phyloP scores from a whole-genome alignment of 768 basidiomycete genomes.

The Dentipellis sp. region DNA sequence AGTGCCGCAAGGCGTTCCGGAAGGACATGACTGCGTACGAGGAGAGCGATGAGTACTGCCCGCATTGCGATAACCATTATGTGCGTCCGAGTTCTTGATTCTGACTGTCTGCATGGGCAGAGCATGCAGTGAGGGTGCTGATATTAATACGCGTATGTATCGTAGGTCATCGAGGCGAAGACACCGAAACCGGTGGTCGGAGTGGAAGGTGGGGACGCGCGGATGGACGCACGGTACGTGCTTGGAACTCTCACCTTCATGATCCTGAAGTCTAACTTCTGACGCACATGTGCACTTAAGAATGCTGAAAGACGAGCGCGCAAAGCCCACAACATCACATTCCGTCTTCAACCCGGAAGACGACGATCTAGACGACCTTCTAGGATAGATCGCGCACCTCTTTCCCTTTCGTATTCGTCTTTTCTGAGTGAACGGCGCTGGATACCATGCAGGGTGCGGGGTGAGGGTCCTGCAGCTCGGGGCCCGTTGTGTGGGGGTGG shows the following conservation, averaged over 20 bases:
- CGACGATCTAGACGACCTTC: slow-evolving; percentile 28
- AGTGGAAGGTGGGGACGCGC: slow-evolving; percentile 86
- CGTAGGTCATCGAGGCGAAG: slow-evolving; percentile 86
- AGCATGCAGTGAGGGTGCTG: neutral
- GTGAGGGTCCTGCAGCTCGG: too few relatives aligned
- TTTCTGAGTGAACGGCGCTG: too few relatives aligned
- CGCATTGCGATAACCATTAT: slow-evolving; percentile 97
- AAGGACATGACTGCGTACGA: slow-evolving; percentile 92
- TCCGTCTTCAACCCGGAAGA: slow-evolving; percentile 39
- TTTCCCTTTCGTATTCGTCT: too few relatives aligned
- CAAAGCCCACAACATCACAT: slow-evolving; percentile 40
- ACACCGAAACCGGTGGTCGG: slow-evolving; percentile 78
- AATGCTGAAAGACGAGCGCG: slow-evolving; percentile 85
- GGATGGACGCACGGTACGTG: slow-evolving; percentile 76
- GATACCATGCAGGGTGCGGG: too few relatives aligned
- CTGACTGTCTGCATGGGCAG: neutral
- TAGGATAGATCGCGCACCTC: slow-evolving; percentile 20
- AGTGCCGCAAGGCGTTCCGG: slow-evolving; percentile 91
- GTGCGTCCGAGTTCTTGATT: slow-evolving; percentile 35
- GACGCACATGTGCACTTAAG: slow-evolving; percentile 27
- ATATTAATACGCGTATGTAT: neutral
- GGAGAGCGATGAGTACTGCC: slow-evolving; percentile 97
- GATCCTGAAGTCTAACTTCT: neutral
- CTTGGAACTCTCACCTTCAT: neutral
- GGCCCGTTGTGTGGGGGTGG: too few relatives aligned